Evolutionary conservation across 176 grass and related monocot species (phyloP).

Genomic region (Aegilops speltoides): DNA sequence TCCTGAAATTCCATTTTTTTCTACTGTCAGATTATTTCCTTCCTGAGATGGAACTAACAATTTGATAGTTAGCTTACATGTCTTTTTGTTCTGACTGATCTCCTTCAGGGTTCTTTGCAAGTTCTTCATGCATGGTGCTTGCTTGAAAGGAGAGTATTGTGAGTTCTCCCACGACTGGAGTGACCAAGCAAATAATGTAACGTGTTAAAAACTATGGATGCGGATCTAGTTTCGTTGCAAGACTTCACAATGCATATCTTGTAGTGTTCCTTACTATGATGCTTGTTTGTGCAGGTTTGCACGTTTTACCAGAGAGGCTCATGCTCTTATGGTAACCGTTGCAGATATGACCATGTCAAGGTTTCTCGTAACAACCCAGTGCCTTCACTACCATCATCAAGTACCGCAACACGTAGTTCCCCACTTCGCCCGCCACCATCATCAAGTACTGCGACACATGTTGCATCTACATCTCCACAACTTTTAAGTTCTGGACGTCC

Average conservation of each 20-base stretch:
- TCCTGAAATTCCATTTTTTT: neutral
- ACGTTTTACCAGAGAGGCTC: conserved; percentile 97
- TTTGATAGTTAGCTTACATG: conserved; percentile 28
- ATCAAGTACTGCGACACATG: conserved; percentile 44
- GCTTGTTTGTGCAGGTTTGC: conserved; percentile 57
- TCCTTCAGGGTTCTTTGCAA: conserved; percentile 83
- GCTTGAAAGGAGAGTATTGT: conserved; percentile 94
- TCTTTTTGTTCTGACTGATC: conserved; percentile 9
- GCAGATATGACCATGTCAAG: conserved; percentile 92
- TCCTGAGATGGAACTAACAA: conserved; percentile 16
- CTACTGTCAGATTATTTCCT: neutral
- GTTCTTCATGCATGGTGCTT: conserved; percentile 94
- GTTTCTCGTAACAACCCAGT: conserved; percentile 44
- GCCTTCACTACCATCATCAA: conserved; percentile 27
- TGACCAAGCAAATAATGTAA: conserved; percentile 93
- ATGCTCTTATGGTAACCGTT: conserved; percentile 83
- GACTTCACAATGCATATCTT: conserved; percentile 12
- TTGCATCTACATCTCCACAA: conserved; percentile 40
- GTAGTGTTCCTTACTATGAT: conserved; percentile 27
- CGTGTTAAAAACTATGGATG: neutral
- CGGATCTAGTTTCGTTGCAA: conserved; percentile 1
- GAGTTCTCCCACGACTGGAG: conserved; percentile 97
- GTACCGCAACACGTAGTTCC: conserved; percentile 31
- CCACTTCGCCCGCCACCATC: conserved; percentile 13
- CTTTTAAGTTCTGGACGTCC: conserved; percentile 14